These are phyloP conservation scores for Sporothrix globosa DNA, from an alignment of 2,329 filamentous ascomycete species.

Conservation along the genomic window DNA sequence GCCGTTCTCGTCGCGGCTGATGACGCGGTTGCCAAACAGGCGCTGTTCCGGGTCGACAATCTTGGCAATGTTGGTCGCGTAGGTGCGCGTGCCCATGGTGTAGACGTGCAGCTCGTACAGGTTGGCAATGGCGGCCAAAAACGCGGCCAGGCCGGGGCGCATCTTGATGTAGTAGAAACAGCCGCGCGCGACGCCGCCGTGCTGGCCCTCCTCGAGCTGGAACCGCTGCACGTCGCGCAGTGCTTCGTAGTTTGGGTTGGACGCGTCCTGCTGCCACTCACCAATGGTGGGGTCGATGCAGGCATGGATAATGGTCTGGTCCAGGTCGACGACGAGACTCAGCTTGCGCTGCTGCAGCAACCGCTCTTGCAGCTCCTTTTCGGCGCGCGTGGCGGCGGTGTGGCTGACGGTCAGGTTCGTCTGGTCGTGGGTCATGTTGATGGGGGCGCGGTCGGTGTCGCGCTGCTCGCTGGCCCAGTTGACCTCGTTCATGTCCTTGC, in stretches of 20 bases:
- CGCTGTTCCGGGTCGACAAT: constrained; percentile 90
- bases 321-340: constrained; percentile 92
- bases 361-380: constrained; percentile 83
- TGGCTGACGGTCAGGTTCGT: constrained; percentile 82
- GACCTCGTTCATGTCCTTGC: constrained; percentile 92
- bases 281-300: constrained; percentile 95
- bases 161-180: constrained; percentile 99
- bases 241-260: constrained; percentile 87
- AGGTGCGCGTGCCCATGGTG: constrained; percentile 98
- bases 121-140: constrained; percentile 74
- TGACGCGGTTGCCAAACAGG: constrained; percentile 90
- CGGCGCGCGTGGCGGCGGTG: constrained; percentile 76
- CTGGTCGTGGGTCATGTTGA: constrained; percentile 95
- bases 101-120: constrained; percentile 97
- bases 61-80: constrained; percentile 86
- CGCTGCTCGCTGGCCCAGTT: constrained; percentile 79
- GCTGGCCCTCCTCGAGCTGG: constrained; percentile 84
- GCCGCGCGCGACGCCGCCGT: constrained; percentile 66
- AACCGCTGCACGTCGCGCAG: constrained; percentile 88
- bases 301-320: constrained; percentile 98
- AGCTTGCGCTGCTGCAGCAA: constrained; percentile 81
- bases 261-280: constrained; percentile 88
- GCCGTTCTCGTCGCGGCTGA: constrained; percentile 95
- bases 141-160: constrained; percentile 80
- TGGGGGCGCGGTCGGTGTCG: constrained; percentile 83